phyloP scores from a whole-genome alignment of 768 basidiomycete genomes.

The Baorangia bicolor region DNA sequence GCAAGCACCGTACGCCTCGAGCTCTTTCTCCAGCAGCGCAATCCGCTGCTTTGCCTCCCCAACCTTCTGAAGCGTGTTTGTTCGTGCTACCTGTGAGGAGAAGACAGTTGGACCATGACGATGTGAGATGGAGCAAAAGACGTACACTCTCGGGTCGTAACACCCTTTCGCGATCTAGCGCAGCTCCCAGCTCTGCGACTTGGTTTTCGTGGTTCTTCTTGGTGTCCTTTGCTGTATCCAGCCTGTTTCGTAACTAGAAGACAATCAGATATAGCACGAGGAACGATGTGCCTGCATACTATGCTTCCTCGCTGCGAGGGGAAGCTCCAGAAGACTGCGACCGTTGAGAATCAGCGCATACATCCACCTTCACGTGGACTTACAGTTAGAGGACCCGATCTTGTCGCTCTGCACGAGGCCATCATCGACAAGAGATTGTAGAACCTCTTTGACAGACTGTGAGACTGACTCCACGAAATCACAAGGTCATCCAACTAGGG shows the following conservation, averaged over 20 bases:
- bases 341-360: conserved; percentile 21
- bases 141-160: conserved; percentile 59
- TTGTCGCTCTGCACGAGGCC: conserved; percentile 86
- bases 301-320: conserved; percentile 83
- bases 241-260: conserved; percentile 56
- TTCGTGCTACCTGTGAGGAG: conserved; percentile 52
- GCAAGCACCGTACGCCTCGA: conserved; percentile 76
- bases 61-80: conserved; percentile 50
- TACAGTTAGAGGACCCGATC: conserved; percentile 93
- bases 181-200: conserved; percentile 45
- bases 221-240: conserved; percentile 50
- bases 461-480: conserved; percentile 50
- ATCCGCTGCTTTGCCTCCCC: conserved; percentile 48
- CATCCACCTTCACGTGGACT: conserved; percentile 27
- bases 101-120: neutral
- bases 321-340: conserved; percentile 91
- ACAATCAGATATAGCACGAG: neutral
- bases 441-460: conserved; percentile 89
- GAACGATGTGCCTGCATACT: conserved; percentile 38
- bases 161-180: conserved; percentile 50
- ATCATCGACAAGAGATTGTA: conserved; percentile 86
- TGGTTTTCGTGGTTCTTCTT: conserved; percentile 44
- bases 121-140: neutral
- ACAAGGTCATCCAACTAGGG: neutral
- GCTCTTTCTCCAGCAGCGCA: conserved; percentile 58